Conservation (phyloP, 2,329 filamentous ascomycete species). For the Zalaria sp. region DNA sequence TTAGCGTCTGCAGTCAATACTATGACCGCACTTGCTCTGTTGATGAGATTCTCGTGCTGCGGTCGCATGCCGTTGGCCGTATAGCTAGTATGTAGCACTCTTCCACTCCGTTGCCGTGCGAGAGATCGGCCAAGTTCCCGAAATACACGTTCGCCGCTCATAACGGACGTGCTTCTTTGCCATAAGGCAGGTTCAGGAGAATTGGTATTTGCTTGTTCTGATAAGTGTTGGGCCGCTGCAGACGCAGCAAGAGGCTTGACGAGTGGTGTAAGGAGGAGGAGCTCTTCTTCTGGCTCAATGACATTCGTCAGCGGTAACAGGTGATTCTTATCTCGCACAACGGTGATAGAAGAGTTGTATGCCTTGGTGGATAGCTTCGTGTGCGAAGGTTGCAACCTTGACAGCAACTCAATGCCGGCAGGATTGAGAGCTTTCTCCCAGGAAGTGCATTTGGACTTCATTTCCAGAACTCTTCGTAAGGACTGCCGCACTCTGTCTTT, state of each 20-base stretch:
- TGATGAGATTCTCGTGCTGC: slow-evolving; percentile 86
- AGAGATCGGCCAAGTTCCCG: slow-evolving; percentile 75
- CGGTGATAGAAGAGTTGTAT: slow-evolving; percentile 85
- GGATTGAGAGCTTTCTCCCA: slow-evolving; percentile 90
- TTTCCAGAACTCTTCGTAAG: slow-evolving; percentile 57
- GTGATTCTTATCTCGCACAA: slow-evolving; percentile 79
- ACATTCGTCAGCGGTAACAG: slow-evolving; percentile 70
- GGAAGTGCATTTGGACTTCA: slow-evolving; percentile 76
- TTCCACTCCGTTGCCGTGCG: slow-evolving; percentile 73
- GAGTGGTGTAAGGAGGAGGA: slow-evolving; percentile 77
- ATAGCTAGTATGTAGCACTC: slow-evolving; percentile 86
- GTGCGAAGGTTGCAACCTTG: slow-evolving; percentile 70
- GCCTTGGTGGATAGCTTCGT: slow-evolving; percentile 67
- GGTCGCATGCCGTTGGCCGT: slow-evolving; percentile 85
- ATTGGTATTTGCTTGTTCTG: slow-evolving; percentile 45
- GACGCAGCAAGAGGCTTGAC: slow-evolving; percentile 89
- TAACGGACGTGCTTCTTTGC: slow-evolving; percentile 49
- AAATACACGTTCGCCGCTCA: slow-evolving; percentile 90
- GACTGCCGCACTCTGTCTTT: slow-evolving; percentile 70
- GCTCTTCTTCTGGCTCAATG: slow-evolving; percentile 70
- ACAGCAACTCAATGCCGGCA: slow-evolving; percentile 60
- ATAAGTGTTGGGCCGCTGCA: slow-evolving; percentile 58
- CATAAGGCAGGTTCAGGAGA: slow-evolving; percentile 41
- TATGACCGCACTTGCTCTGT: slow-evolving; percentile 74
- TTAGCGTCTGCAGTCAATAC: slow-evolving; percentile 90